phyloP scores from a whole-genome alignment of 129 eudicot genomes.

The Calendula officinalis region DNA sequence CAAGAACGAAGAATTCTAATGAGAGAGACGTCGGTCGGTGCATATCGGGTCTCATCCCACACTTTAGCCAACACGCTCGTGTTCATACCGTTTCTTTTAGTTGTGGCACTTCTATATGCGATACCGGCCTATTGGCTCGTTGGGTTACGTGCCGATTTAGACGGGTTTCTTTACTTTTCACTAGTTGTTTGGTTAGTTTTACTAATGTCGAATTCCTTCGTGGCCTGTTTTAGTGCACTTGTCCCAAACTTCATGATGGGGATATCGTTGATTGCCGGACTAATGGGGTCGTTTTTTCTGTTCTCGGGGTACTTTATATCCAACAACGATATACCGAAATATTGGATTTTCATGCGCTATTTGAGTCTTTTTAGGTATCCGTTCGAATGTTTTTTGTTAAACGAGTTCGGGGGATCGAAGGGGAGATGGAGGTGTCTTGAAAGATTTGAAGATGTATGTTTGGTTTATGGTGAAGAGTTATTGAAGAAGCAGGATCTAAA shows the following conservation, averaged over 20 bases:
- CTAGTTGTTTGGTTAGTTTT: slow-evolving; percentile 69
- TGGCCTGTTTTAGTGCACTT: slow-evolving; percentile 51
- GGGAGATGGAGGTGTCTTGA: slow-evolving; percentile 53
- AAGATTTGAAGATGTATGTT: slow-evolving; percentile 44
- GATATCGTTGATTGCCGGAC: slow-evolving; percentile 46
- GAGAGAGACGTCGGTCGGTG: slow-evolving; percentile 66
- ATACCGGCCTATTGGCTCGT: slow-evolving; percentile 66
- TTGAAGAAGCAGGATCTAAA: slow-evolving; percentile 46
- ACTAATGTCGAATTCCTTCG: slow-evolving; percentile 66
- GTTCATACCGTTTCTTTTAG: slow-evolving; percentile 57
- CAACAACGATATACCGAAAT: slow-evolving; percentile 52
- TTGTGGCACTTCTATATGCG: slow-evolving; percentile 51
- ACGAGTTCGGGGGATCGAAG: slow-evolving; percentile 60
- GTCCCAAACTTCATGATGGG: slow-evolving; percentile 70
- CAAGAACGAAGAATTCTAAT: slow-evolving; percentile 59
- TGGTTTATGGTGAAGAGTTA: slow-evolving; percentile 50
- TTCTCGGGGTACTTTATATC: slow-evolving; percentile 79
- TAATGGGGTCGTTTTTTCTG: slow-evolving; percentile 77
- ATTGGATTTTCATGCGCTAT: slow-evolving; percentile 67
- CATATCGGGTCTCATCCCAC: slow-evolving; percentile 60
- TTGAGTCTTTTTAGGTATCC: slow-evolving; percentile 78
- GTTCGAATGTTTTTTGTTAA: slow-evolving; percentile 63
- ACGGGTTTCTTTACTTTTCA: slow-evolving; percentile 59
- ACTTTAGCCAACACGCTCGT: slow-evolving; percentile 54
- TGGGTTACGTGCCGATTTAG: slow-evolving; percentile 50